Conservation (phyloP, 805 yeast genomes). For the Wickerhamiella sergipiensis region DNA sequence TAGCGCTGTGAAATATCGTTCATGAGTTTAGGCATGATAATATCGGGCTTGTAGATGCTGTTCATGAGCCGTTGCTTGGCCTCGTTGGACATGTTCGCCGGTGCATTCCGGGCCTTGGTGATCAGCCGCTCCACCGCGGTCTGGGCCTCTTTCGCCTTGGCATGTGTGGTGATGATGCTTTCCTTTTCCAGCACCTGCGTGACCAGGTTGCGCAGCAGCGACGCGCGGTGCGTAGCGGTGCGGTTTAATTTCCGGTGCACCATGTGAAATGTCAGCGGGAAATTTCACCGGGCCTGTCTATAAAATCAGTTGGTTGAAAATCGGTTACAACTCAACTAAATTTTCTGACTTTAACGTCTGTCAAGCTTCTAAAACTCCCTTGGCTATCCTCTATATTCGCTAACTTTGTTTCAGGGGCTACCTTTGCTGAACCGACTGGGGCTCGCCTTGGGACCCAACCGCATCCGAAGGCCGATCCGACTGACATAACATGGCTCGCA, state of each 20-base stretch:
- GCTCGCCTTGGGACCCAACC: too few relatives aligned
- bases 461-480: too few relatives aligned
- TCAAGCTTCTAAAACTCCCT: too few relatives aligned
- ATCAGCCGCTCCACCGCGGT: conserved; percentile 50
- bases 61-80: conserved; percentile 11
- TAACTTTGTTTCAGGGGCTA: too few relatives aligned
- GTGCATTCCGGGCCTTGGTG: conserved; percentile 30
- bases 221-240: conserved; percentile 38
- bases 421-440: too few relatives aligned
- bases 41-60: conserved; percentile 28
- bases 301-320: background rate
- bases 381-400: too few relatives aligned
- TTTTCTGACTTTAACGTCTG: too few relatives aligned
- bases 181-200: conserved; percentile 58
- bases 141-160: conserved; percentile 61
- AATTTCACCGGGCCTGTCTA: background rate
- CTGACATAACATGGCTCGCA: conserved; percentile 29
- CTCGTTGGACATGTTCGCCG: conserved; percentile 4
- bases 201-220: conserved; percentile 50
- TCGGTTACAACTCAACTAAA: too few relatives aligned
- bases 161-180: conserved; percentile 55
- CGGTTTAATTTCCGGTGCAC: conserved; percentile 23
- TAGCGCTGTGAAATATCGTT: conserved; percentile 55
- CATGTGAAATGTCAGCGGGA: background rate
- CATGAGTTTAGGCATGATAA: conserved; percentile 49